Percentiles rank a stretch among this genome's conserved stretches.
Evolutionary conservation across 2,329 filamentous ascomycete species (phyloP).

Genomic region (Triangularia setosa): DNA sequence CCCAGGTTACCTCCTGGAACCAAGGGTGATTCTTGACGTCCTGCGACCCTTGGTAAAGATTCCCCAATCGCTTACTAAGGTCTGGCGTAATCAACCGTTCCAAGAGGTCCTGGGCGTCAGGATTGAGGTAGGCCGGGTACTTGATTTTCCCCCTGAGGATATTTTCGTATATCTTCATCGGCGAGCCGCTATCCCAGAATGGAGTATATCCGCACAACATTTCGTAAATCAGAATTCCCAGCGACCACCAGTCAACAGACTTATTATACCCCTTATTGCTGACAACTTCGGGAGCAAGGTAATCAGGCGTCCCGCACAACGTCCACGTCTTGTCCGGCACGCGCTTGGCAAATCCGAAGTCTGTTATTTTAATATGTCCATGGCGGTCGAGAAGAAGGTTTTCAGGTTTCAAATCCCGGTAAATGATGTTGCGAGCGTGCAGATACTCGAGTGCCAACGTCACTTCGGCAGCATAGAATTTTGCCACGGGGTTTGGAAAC

Average conservation of each 20-base stretch:
- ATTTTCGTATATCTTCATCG: slow-evolving; percentile 99
- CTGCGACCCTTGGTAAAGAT: slow-evolving; percentile 82
- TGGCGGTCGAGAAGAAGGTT: slow-evolving; percentile 89
- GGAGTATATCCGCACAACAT: slow-evolving; percentile 99
- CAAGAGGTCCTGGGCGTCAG: slow-evolving; percentile 88
- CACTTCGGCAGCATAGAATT: slow-evolving; percentile 98
- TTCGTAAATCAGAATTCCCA: slow-evolving; percentile 97
- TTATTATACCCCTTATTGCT: slow-evolving; percentile 99
- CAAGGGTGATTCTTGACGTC: slow-evolving; percentile 95
- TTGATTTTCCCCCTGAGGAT: slow-evolving; percentile 94
- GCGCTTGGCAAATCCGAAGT: slow-evolving; percentile 98
- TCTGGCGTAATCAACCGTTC: slow-evolving; percentile 92
- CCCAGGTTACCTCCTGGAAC: slow-evolving; percentile 98
- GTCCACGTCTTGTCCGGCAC: slow-evolving; percentile 99
- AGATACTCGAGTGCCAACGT: slow-evolving; percentile 93
- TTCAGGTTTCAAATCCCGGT: slow-evolving; percentile 94
- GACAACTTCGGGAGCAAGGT: slow-evolving; percentile 96
- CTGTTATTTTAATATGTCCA: slow-evolving; percentile 93
- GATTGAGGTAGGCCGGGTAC: slow-evolving; percentile 93
- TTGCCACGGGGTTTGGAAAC: slow-evolving; percentile 96
- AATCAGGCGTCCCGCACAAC: slow-evolving; percentile 94
- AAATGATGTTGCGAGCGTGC: slow-evolving; percentile 93
- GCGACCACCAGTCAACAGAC: slow-evolving; percentile 95
- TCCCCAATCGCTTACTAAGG: slow-evolving; percentile 90
- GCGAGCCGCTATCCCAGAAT: slow-evolving; percentile 96